Evolutionary conservation across 495 filamentous ascomycete species (phyloP).

Genomic region (Rhypophila decipiens): DNA sequence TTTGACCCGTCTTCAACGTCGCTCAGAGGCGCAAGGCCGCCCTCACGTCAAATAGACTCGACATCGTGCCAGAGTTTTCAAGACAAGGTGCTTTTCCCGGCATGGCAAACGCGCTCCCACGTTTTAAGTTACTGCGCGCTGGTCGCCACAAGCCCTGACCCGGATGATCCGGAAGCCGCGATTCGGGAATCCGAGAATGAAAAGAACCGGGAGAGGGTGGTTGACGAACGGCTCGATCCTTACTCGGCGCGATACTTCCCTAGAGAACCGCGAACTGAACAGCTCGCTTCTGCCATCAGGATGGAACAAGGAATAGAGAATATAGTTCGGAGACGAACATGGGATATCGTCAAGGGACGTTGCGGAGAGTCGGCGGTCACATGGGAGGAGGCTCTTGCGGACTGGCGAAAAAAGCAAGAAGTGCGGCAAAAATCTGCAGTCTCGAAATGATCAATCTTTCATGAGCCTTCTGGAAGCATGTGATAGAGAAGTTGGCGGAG

Average conservation of each 20-base stretch:
- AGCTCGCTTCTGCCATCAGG: slow-evolving; percentile 66
- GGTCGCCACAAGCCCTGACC: slow-evolving; percentile 83
- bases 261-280: slow-evolving; percentile 75
- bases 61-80: slow-evolving; percentile 65
- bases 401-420: slow-evolving; percentile 35
- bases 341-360: slow-evolving; percentile 72
- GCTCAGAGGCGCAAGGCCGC: slow-evolving; percentile 43
- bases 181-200: slow-evolving; percentile 64
- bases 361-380: slow-evolving; percentile 54
- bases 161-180: slow-evolving; percentile 75
- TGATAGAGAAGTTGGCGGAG: neutral
- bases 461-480: no score
- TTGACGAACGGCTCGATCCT: slow-evolving; percentile 88
- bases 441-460: no score
- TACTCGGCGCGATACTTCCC: slow-evolving; percentile 85
- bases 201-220: slow-evolving; percentile 63
- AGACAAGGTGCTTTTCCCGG: slow-evolving; percentile 72
- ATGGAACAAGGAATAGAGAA: slow-evolving; percentile 83
- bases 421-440: no score
- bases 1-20: slow-evolving; percentile 80
- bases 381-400: slow-evolving; percentile 58
- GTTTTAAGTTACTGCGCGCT: slow-evolving; percentile 84
- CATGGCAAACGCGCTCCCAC: slow-evolving; percentile 81
- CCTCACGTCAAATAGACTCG: slow-evolving; percentile 49
- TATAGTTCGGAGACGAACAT: slow-evolving; percentile 78